A percentile compares a stretch with the other conserved stretches of the same genome.
These are phyloP conservation scores for Phytophthora constricta DNA, from an alignment of 352 stramenopile species.

Conservation along the genomic window DNA sequence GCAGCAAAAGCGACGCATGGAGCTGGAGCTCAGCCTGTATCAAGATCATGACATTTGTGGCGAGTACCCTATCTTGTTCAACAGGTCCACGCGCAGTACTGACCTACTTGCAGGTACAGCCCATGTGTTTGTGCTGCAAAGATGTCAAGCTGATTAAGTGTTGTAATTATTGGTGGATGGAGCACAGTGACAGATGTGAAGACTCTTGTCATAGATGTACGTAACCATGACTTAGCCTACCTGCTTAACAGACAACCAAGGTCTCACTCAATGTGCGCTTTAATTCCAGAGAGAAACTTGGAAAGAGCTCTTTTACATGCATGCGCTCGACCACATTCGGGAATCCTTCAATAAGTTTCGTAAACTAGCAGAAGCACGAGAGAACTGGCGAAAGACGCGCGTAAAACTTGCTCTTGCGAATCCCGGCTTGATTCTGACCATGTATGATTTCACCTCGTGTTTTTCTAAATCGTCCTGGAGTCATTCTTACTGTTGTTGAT, in stretches of 20 bases:
- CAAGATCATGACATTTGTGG: constrained; percentile 85
- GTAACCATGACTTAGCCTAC: constrained; percentile 3
- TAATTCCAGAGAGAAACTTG: constrained; percentile 71
- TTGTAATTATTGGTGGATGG: too few species aligned
- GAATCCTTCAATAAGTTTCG: constrained; percentile 63
- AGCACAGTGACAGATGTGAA: constrained; percentile 78
- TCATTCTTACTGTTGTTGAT: background rate
- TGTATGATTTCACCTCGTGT: constrained; percentile 41
- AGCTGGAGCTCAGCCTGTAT: constrained; percentile 79
- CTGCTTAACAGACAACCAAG: background rate
- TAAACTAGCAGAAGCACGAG: constrained; percentile 64
- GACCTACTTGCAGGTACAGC: constrained; percentile 62
- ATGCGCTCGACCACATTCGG: constrained; percentile 70
- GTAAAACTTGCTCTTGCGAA: constrained; percentile 78
- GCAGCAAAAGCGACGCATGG: constrained; percentile 54
- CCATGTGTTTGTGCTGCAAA: background rate
- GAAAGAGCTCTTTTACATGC: constrained; percentile 82
- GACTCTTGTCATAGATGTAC: constrained; percentile 80
- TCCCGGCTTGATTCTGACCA: constrained; percentile 67
- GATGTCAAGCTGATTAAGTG: too few species aligned
- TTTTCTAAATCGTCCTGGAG: background rate
- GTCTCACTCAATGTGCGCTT: background rate
- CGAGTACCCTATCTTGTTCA: constrained; percentile 72
- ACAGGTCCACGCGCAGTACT: constrained; percentile 60
- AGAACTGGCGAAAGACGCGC: constrained; percentile 80